phyloP scores from a whole-genome alignment of 805 yeast species.

The Candida corydali region DNA sequence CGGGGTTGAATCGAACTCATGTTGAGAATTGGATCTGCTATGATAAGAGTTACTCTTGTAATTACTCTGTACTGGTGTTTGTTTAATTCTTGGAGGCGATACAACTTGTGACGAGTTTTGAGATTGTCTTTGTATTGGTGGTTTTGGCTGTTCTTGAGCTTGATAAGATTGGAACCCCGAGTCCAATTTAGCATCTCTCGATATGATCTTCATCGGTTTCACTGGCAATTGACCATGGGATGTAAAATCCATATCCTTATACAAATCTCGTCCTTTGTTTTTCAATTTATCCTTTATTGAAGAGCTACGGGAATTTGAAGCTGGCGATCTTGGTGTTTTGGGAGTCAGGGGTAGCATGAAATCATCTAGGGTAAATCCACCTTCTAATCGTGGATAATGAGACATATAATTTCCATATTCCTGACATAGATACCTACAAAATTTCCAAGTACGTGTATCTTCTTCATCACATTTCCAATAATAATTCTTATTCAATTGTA shows the following conservation, averaged over 20 bases:
- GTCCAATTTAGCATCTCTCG: not conserved
- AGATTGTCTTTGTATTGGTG: not conserved
- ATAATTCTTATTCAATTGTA: constrained; percentile 70
- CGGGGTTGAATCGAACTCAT: too few species aligned
- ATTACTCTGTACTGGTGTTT: too few species aligned
- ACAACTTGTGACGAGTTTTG: too few species aligned
- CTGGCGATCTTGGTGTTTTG: constrained; percentile 12
- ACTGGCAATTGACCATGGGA: constrained; percentile 38
- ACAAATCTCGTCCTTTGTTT: constrained; percentile 19
- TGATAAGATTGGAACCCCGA: not conserved
- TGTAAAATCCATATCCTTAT: constrained; percentile 38
- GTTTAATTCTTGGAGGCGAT: too few species aligned
- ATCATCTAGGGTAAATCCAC: constrained; percentile 33
- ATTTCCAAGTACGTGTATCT: constrained; percentile 30
- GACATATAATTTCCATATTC: constrained; percentile 33
- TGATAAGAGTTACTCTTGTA: too few species aligned
- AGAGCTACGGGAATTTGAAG: constrained; percentile 4
- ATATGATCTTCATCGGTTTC: constrained; percentile 35
- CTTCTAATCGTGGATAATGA: constrained; percentile 32
- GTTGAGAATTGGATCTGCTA: too few species aligned
- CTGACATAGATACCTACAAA: constrained; percentile 28
- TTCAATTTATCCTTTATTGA: constrained; percentile 16
- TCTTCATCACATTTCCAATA: constrained; percentile 61
- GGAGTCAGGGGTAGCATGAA: constrained; percentile 26
- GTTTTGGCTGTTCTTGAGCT: not conserved